Conservation (phyloP, 2,329 filamentous ascomycete species). For the Ophiostoma ips region DNA sequence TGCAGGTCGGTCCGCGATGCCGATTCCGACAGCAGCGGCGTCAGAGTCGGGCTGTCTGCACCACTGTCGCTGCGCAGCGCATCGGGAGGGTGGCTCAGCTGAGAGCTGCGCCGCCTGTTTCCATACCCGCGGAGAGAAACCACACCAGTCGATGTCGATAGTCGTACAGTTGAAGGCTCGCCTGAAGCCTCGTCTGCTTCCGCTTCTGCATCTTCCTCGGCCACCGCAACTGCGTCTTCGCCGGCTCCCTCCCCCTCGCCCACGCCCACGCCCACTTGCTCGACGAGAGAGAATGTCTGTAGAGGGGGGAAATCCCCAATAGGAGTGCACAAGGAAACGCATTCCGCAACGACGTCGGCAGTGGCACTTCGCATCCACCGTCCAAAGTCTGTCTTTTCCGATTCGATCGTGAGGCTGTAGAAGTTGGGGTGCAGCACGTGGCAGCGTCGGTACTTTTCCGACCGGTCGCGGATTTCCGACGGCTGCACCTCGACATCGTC, state of each 20-base stretch:
- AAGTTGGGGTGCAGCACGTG: slow-evolving; percentile 78
- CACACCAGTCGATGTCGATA: slow-evolving; percentile 26
- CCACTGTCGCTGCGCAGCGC: slow-evolving; percentile 24
- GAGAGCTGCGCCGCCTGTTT: slow-evolving; percentile 29
- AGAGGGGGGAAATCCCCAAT: slow-evolving; percentile 12
- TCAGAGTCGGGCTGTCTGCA: slow-evolving; percentile 50
- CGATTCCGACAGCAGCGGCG: slow-evolving; percentile 29
- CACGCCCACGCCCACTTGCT: neutral
- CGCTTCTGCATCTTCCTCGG: neutral
- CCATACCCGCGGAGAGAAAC: slow-evolving; percentile 19
- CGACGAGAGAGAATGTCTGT: neutral
- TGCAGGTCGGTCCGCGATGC: slow-evolving; percentile 42
- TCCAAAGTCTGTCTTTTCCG: slow-evolving; percentile 61
- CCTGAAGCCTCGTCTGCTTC: neutral
- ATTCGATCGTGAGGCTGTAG: slow-evolving; percentile 63
- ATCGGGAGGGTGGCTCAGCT: slow-evolving; percentile 37
- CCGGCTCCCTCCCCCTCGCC: neutral
- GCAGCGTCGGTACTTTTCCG: slow-evolving; percentile 57
- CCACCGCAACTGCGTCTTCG: neutral
- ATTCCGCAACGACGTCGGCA: slow-evolving; percentile 66
- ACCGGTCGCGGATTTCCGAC: slow-evolving; percentile 60
- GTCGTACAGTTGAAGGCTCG: neutral
- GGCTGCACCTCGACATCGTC: slow-evolving; percentile 69
- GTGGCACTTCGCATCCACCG: slow-evolving; percentile 71
- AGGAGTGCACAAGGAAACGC: slow-evolving; percentile 49